A percentile compares a stretch with the other conserved stretches of the same genome.
Evolutionary conservation across 2,329 filamentous ascomycete species (phyloP).

Genomic region (Acephala macrosclerotiorum): DNA sequence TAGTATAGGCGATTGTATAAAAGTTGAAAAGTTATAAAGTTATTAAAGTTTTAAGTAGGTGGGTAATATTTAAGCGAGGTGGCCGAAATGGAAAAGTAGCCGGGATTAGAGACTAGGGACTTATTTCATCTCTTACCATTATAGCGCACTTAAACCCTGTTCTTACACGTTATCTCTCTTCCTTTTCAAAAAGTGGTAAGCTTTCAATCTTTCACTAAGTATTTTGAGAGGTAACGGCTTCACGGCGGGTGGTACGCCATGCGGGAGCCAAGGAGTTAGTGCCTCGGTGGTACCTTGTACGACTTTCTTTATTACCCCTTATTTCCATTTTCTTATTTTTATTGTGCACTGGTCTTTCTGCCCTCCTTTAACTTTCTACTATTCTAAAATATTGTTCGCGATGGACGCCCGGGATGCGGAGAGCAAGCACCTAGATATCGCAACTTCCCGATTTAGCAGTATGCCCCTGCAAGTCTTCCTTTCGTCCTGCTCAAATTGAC

Average conservation of each 20-base stretch:
- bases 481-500: not conserved
- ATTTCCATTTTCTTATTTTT: not conserved
- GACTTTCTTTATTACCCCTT: conserved; percentile 8
- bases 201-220: not conserved
- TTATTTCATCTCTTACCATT: too few relatives aligned
- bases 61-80: too few relatives aligned
- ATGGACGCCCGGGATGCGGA: not conserved
- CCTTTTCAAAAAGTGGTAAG: not conserved
- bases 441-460: not conserved
- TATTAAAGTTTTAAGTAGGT: too few relatives aligned
- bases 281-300: conserved; percentile 1
- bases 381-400: not conserved
- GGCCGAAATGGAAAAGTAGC: too few relatives aligned
- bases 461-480: too few relatives aligned
- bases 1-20: too few relatives aligned
- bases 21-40: too few relatives aligned
- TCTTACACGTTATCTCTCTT: too few relatives aligned
- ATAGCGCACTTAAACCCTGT: too few relatives aligned
- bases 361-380: not conserved
- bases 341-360: not conserved
- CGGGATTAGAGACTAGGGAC: too few relatives aligned
- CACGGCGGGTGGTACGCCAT: not conserved
- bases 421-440: not conserved
- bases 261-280: not conserved
- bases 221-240: not conserved